phyloP scores from a whole-genome alignment of 441 rosid species.

The Lepidium campestre region DNA sequence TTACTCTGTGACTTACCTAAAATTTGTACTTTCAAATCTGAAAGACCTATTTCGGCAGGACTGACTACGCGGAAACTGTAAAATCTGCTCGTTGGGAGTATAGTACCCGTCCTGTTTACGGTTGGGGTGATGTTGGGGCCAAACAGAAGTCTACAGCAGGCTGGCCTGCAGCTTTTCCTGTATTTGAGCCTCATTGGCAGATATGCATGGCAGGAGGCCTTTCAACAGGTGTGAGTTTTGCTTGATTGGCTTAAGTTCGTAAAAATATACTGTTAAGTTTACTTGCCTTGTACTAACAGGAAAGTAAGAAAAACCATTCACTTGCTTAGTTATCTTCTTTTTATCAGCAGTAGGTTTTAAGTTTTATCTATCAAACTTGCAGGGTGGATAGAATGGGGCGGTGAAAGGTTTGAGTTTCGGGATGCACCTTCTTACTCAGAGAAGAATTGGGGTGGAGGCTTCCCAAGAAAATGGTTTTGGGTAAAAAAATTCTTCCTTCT shows the following conservation, averaged over 20 bases:
- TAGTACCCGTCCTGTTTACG: conserved; percentile 81
- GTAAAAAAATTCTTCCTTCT: conserved; percentile 36
- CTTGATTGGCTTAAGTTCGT: background rate
- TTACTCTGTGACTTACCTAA: background rate
- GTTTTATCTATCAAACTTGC: conserved; percentile 18
- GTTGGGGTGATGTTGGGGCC: conserved; percentile 88
- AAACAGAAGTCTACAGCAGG: conserved; percentile 94
- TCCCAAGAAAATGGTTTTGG: conserved; percentile 99
- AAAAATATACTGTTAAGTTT: background rate
- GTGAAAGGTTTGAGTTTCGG: conserved; percentile 77
- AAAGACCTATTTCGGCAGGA: conserved; percentile 45
- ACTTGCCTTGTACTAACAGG: background rate
- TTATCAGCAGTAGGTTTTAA: background rate
- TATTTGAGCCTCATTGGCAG: conserved; percentile 99
- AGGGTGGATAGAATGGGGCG: conserved; percentile 99
- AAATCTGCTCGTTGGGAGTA: conserved; percentile 92
- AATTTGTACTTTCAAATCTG: background rate
- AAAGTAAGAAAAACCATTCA: background rate
- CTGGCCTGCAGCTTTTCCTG: conserved; percentile 97
- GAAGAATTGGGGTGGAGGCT: conserved; percentile 97
- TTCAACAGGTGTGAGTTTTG: conserved; percentile 64
- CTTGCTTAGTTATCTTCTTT: background rate
- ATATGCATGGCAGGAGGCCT: conserved; percentile 97
- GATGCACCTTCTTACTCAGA: conserved; percentile 97
- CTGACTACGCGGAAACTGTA: conserved; percentile 60